Evolutionary conservation across 1,284 basidiomycete genomes (phyloP).

Genomic region (Puccinia sorghi): DNA sequence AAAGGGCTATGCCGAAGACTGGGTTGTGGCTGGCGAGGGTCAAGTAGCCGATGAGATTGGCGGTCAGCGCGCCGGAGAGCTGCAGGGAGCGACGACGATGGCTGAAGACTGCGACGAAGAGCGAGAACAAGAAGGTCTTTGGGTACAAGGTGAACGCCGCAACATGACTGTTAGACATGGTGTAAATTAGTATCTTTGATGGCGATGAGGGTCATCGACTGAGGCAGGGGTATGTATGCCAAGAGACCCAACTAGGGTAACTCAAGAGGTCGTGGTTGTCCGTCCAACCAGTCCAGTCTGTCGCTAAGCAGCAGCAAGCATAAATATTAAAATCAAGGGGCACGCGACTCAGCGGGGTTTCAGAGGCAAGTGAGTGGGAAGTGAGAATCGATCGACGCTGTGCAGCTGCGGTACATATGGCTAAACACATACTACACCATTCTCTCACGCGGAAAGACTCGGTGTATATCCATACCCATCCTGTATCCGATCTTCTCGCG

Average conservation of each 20-base stretch:
- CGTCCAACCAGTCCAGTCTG: too few relatives aligned
- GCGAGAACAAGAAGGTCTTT: slow-evolving; percentile 13
- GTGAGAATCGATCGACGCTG: neutral
- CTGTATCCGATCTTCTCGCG: neutral
- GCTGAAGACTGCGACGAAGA: slow-evolving; percentile 37
- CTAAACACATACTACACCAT: too few relatives aligned
- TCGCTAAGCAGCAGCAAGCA: too few relatives aligned
- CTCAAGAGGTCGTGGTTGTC: too few relatives aligned
- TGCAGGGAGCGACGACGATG: slow-evolving; percentile 55
- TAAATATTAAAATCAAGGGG: neutral
- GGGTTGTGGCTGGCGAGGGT: slow-evolving; percentile 55
- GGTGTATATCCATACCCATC: too few relatives aligned
- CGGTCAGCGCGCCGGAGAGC: slow-evolving; percentile 53
- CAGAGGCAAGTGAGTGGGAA: too few relatives aligned
- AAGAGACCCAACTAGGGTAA: too few relatives aligned
- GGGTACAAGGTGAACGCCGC: slow-evolving; percentile 41
- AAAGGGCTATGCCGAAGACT: slow-evolving; percentile 54
- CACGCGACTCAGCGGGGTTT: too few relatives aligned
- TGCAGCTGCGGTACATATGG: too few relatives aligned
- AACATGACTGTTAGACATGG: neutral
- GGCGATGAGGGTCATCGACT: too few relatives aligned
- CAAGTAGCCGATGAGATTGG: slow-evolving; percentile 54
- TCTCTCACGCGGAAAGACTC: too few relatives aligned
- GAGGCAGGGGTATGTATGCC: too few relatives aligned
- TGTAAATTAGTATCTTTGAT: neutral